Percentiles rank a stretch among this genome's conserved stretches.
phyloP scores from a whole-genome alignment of 768 basidiomycete species.

The Lentinula guzmanii region DNA sequence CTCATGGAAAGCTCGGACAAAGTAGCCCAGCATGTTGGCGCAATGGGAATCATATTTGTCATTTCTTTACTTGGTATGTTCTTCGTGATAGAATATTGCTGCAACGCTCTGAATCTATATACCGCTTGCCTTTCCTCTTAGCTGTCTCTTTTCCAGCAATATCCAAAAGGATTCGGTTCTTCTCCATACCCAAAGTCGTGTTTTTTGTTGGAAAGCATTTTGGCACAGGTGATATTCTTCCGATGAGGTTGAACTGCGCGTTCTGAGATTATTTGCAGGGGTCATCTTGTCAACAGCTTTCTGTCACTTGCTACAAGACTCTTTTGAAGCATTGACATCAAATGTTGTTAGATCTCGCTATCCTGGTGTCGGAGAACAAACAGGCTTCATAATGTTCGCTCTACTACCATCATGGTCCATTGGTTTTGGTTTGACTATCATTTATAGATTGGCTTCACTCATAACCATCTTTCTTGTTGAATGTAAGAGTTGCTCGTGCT shows the following conservation, averaged over 20 bases:
- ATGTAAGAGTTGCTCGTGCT: slow-evolving; percentile 44
- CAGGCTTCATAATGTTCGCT: slow-evolving; percentile 69
- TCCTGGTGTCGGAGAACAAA: slow-evolving; percentile 46
- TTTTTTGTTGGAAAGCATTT: slow-evolving; percentile 90
- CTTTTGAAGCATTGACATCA: slow-evolving; percentile 55
- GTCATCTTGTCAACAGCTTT: slow-evolving; percentile 83
- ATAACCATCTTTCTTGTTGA: slow-evolving; percentile 73
- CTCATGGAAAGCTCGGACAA: not conserved
- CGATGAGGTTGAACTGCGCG: not conserved
- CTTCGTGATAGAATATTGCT: not conserved
- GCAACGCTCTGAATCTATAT: not conserved
- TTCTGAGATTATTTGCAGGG: slow-evolving; percentile 11
- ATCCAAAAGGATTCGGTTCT: slow-evolving; percentile 41
- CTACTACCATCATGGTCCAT: not conserved
- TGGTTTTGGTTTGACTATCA: slow-evolving; percentile 1
- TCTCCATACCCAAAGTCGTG: slow-evolving; percentile 59
- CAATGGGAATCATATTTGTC: slow-evolving; percentile 34
- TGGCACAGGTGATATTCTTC: slow-evolving; percentile 49
- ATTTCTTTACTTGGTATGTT: slow-evolving; percentile 64
- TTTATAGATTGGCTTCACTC: slow-evolving; percentile 51
- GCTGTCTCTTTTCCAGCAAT: slow-evolving; percentile 73
- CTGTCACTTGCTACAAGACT: slow-evolving; percentile 73
- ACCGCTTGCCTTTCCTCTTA: slow-evolving; percentile 12
- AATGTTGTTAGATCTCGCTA: slow-evolving; percentile 39
- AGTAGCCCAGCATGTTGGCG: slow-evolving; percentile 1